Conservation (phyloP, 805 yeast species). For the Lipomyces lipofer region DNA sequence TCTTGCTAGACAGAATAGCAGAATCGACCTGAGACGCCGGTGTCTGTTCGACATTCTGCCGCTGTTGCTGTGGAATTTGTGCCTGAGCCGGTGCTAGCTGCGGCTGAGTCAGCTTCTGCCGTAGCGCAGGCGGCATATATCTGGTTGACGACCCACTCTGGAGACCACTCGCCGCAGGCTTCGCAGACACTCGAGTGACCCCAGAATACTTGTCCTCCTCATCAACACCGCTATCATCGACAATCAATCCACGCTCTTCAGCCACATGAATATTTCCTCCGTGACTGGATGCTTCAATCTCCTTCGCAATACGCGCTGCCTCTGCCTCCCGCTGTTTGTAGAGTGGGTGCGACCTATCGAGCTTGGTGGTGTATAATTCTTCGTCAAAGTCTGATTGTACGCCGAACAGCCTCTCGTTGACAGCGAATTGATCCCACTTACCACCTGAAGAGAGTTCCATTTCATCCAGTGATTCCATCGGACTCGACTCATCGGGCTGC, state of each 20-base stretch:
- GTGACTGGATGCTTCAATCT: conserved; percentile 67
- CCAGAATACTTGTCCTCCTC: conserved; percentile 97
- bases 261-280: conserved; percentile 78
- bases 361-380: conserved; percentile 78
- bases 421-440: conserved; percentile 92
- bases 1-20: conserved; percentile 22
- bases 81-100: conserved; percentile 4
- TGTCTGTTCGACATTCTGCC: conserved; percentile 15
- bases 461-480: conserved; percentile 41
- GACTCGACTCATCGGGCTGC: conserved; percentile 66
- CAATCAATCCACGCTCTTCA: conserved; percentile 78
- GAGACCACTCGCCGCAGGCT: conserved; percentile 7
- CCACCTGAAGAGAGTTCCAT: conserved; percentile 32
- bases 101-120: conserved; percentile 7
- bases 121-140: conserved; percentile 20
- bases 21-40: conserved; percentile 29
- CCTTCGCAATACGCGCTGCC: conserved; percentile 80
- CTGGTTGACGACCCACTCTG: conserved; percentile 13
- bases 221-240: conserved; percentile 84
- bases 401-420: conserved; percentile 87
- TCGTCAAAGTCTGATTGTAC: conserved; percentile 83
- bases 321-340: conserved; percentile 60
- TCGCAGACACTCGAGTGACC: conserved; percentile 64
- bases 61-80: conserved; percentile 24
- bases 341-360: conserved; percentile 70